Percentiles rank a stretch among this genome's conserved stretches.
phyloP scores from a whole-genome alignment of 176 grass and related monocot species.

The Tuctoria greenei region DNA sequence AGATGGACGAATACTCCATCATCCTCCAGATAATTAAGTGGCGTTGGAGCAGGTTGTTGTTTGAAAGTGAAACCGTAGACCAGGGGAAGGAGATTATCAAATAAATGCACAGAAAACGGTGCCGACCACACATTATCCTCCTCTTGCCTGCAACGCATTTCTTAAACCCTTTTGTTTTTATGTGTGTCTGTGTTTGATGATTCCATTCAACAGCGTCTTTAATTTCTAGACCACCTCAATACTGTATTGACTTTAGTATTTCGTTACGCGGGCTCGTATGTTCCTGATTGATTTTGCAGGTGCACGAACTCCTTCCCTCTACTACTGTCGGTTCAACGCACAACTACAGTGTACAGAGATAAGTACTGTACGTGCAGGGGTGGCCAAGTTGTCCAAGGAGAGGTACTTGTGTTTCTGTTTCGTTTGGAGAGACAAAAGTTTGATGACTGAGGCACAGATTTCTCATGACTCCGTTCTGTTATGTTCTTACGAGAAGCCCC shows the following conservation, averaged over 20 bases:
- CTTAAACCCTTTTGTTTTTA: background rate
- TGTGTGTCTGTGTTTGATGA: background rate
- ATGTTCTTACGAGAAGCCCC: background rate
- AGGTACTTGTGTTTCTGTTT: background rate
- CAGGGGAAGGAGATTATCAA: background rate
- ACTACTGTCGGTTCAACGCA: background rate
- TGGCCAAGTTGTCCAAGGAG: background rate
- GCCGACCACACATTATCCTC: background rate
- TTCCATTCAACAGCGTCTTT: background rate
- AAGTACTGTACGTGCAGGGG: too few relatives aligned
- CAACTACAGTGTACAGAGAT: too few relatives aligned
- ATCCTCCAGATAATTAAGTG: too few relatives aligned
- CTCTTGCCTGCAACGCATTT: background rate
- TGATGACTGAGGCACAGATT: background rate
- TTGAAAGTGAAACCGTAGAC: background rate
- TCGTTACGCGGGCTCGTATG: background rate
- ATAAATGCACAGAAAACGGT: constrained; percentile 5
- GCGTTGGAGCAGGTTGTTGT: background rate
- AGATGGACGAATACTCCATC: too few relatives aligned
- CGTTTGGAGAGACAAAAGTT: background rate
- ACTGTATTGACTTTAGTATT: background rate
- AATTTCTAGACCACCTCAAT: background rate
- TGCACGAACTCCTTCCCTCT: too few relatives aligned
- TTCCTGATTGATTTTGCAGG: too few relatives aligned
- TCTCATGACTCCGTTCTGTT: background rate